Evolutionary conservation across 1,139 yeast species (phyloP).

Genomic region (Scheffersomyces insectosa): DNA sequence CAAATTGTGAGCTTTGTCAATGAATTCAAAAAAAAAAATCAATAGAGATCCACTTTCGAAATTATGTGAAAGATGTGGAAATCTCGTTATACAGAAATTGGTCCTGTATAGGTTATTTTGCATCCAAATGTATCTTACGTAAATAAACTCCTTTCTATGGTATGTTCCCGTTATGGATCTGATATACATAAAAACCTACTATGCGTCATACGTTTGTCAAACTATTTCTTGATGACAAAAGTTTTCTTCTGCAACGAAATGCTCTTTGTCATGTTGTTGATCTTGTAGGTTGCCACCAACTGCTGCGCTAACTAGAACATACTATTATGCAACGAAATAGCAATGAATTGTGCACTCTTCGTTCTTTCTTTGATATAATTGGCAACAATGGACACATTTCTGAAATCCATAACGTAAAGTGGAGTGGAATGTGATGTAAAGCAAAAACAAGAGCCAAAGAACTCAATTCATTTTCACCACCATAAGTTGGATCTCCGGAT

Average conservation of each 20-base stretch:
- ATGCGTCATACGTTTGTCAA: not conserved
- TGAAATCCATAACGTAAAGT: constrained; percentile 95
- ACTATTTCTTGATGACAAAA: constrained; percentile 16
- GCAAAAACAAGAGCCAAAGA: constrained; percentile 97
- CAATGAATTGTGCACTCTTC: constrained; percentile 94
- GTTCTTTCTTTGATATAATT: constrained; percentile 95
- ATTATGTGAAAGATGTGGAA: too few species aligned
- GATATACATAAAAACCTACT: not conserved
- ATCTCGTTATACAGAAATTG: too few species aligned
- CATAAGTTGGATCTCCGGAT: constrained; percentile 92
- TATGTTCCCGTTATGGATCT: not conserved
- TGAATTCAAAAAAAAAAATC: too few species aligned
- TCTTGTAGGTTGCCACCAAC: constrained; percentile 93
- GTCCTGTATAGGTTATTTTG: too few species aligned
- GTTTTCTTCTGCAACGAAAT: constrained; percentile 73
- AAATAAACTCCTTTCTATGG: not conserved
- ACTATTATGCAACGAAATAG: constrained; percentile 90
- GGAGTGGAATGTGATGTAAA: constrained; percentile 95
- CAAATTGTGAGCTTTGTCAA: too few species aligned
- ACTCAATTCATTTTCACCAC: constrained; percentile 96
- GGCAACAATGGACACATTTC: constrained; percentile 96
- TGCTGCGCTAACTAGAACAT: constrained; percentile 97
- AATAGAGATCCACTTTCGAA: too few species aligned
- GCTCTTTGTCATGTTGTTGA: constrained; percentile 85
- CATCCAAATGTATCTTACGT: too few species aligned